Evolutionary conservation across 2,329 filamentous ascomycete species (phyloP).

Genomic region (Neofusicoccum parvum): DNA sequence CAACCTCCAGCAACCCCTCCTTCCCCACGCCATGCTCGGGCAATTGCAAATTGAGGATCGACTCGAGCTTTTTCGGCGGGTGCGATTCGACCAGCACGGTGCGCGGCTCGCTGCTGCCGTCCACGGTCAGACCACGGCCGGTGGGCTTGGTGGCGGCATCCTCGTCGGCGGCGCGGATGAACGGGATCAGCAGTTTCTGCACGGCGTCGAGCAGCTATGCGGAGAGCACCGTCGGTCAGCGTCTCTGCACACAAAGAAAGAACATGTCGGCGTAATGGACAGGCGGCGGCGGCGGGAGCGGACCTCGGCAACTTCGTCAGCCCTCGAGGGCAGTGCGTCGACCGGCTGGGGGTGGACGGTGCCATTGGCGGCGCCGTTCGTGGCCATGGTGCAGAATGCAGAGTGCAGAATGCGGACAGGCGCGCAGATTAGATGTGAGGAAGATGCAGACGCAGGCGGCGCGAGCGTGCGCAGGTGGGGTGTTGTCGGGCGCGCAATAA

Average conservation of each 20-base stretch:
- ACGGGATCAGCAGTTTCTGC: slow-evolving; percentile 68
- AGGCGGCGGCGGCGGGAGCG: slow-evolving; percentile 12
- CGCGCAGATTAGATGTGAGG: not conserved
- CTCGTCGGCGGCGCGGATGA: slow-evolving; percentile 70
- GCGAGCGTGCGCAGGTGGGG: not conserved
- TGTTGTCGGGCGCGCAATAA: slow-evolving; percentile 6
- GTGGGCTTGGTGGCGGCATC: slow-evolving; percentile 57
- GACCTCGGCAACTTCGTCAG: slow-evolving; percentile 44
- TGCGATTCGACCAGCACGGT: slow-evolving; percentile 48
- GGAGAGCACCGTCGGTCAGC: not conserved
- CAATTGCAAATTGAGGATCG: slow-evolving; percentile 43
- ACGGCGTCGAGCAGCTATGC: slow-evolving; percentile 68
- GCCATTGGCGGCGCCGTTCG: slow-evolving; percentile 23
- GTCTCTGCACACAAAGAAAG: not conserved
- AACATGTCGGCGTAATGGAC: not conserved
- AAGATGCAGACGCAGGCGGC: not conserved
- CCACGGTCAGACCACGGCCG: slow-evolving; percentile 62
- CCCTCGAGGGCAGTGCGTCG: slow-evolving; percentile 25
- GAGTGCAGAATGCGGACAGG: too few species aligned
- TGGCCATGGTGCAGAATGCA: slow-evolving; percentile 25
- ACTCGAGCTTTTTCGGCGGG: slow-evolving; percentile 45
- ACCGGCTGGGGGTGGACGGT: slow-evolving; percentile 27
- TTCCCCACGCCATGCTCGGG: slow-evolving; percentile 42
- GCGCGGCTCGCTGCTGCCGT: slow-evolving; percentile 57
- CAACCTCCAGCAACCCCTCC: slow-evolving; percentile 48